These are phyloP conservation scores for Ambrosia trifida DNA, from an alignment of 129 eudicot genomes.

Conservation along the genomic window DNA sequence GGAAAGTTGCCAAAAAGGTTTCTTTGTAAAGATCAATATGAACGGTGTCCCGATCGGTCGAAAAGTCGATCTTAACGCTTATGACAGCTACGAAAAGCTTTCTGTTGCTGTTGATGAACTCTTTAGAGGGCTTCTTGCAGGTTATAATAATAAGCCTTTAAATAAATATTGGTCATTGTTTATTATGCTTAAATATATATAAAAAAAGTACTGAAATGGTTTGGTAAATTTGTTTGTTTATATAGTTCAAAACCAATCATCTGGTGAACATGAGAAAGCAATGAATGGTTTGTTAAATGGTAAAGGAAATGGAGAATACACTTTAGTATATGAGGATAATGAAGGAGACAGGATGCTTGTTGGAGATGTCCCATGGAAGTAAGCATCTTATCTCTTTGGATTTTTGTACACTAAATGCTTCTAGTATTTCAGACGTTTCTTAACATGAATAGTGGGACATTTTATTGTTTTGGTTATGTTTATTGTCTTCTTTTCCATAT, in stretches of 20 bases:
- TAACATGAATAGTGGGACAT: too few species aligned
- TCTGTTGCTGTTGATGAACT: constrained; percentile 82
- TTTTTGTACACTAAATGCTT: constrained; percentile 6
- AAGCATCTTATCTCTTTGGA: constrained; percentile 54
- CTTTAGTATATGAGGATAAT: constrained; percentile 87
- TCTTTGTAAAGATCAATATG: constrained; percentile 96
- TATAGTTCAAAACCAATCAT: constrained; percentile 66
- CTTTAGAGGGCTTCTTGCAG: constrained; percentile 96
- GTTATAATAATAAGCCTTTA: constrained; percentile 26
- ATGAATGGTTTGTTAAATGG: constrained; percentile 74
- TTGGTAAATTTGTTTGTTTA: constrained; percentile 16
- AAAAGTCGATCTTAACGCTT: constrained; percentile 79
- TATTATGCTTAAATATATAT: neutral
- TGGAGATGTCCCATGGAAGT: constrained; percentile 99
- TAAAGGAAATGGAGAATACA: constrained; percentile 91
- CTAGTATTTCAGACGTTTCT: constrained; percentile 12
- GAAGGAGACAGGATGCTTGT: constrained; percentile 99
- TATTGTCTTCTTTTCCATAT: too few species aligned
- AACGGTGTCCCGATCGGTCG: constrained; percentile 90
- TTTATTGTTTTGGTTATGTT: neutral
- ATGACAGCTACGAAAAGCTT: constrained; percentile 75
- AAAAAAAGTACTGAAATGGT: neutral
- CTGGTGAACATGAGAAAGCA: constrained; percentile 43
- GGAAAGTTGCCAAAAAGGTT: constrained; percentile 47
- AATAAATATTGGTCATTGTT: neutral